Conservation (phyloP, 2,329 filamentous ascomycete genomes). For the Amylocarpus encephaloides region DNA sequence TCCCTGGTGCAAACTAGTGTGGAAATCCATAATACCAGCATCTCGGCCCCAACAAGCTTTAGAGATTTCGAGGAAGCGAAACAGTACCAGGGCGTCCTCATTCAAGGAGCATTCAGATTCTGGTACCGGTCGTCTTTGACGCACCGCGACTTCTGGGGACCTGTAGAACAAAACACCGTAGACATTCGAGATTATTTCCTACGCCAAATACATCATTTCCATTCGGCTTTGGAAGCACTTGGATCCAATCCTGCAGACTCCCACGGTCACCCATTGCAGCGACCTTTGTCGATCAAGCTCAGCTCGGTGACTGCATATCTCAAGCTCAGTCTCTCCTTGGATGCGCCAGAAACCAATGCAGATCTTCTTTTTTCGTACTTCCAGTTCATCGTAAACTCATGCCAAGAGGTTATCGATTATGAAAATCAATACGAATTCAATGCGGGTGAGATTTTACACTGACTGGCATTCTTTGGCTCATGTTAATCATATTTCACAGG, state of each 20-base stretch:
- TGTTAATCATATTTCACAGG: conserved; percentile 2
- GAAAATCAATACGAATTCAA: conserved; percentile 9
- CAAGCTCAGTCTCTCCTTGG: conserved; percentile 9
- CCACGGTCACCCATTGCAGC: conserved; percentile 29
- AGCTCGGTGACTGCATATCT: conserved; percentile 8
- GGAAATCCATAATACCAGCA: conserved; percentile 48
- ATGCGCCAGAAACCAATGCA: conserved; percentile 11
- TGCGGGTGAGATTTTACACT: not conserved
- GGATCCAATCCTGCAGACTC: conserved; percentile 43
- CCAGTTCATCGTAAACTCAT: conserved; percentile 42
- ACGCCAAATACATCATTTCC: conserved; percentile 9
- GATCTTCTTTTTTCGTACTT: conserved; percentile 39
- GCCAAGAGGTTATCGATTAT: conserved; percentile 44
- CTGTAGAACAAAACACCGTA: conserved; percentile 8
- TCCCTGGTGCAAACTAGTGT: conserved; percentile 61
- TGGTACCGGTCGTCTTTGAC: conserved; percentile 15
- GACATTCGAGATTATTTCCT: conserved; percentile 14
- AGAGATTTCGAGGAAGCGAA: conserved; percentile 25
- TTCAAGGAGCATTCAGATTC: conserved; percentile 38
- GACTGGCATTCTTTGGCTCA: not conserved
- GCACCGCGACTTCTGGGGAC: conserved; percentile 30
- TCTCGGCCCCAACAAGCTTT: conserved; percentile 38
- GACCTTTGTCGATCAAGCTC: conserved; percentile 11
- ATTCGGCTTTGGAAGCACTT: conserved; percentile 26
- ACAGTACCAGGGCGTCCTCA: conserved; percentile 13